Evolutionary conservation across 805 yeast species (phyloP), one percentile per base, ranked within the genome.

Genomic region (Candida cerambycidarum): DNA sequence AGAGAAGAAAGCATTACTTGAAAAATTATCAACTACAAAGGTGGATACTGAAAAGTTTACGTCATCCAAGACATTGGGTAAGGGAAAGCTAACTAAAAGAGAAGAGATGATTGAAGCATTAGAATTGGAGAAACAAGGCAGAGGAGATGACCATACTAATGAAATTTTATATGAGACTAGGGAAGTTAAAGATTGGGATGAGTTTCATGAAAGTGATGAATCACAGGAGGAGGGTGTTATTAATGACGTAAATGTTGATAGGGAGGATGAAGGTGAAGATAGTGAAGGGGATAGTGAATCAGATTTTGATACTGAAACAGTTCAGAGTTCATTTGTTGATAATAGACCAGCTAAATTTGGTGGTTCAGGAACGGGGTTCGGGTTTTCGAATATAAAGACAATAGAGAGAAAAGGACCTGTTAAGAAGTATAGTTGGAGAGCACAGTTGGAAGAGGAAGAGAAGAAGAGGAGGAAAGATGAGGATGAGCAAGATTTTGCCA

Each of bases 1-100:
- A 60, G 98, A 92, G 64, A 86, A 86, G 62, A 85, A 85, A 52
- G 75, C 77, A 2, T 68, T 92, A 41, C 67, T 92, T 32, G 81
- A 83, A 50, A 89, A 89, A 59, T 69, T 92, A 32, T 76, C 83
- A 39, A 75, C 73, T 19, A 79, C 87, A 1, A 73, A 75, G 43
- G 75, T 92, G 36, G 96, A 90, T 57, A 80, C 96, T 0, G 66
- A 82, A 0, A 53, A 79, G 10, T 69, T 89, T 49, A 82, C 79
- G 18, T 82, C 93, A 27, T 78, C 95, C 15, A 89, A 89, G 57
- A 73, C 76, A 4, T 73, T 92, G 38, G 98, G 98, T 38, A 75
- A 79, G 12, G 92, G 89, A 11, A 71, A 68, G 39, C 79, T 75
- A 48, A 85, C 96, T 1, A 79, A 76, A 49, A 75, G 71, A 41